These are phyloP conservation scores for Talaromyces sp. DNA, from an alignment of 2,329 filamentous ascomycete species.

Conservation along the genomic window DNA sequence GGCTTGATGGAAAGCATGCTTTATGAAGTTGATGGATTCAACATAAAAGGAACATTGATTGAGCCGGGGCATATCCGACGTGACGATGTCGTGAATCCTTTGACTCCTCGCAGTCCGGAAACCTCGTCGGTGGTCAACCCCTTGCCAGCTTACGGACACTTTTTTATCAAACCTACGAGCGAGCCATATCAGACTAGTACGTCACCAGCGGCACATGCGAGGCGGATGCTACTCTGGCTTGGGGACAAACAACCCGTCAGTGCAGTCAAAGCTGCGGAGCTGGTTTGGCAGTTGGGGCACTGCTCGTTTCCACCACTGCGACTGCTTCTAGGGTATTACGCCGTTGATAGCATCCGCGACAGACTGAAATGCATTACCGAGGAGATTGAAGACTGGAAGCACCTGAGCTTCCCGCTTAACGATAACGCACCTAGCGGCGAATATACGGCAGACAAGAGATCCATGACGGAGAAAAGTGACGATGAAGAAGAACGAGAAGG, in stretches of 20 bases:
- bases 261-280: constrained; percentile 84
- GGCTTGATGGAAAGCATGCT: constrained; percentile 94
- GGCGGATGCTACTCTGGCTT: constrained; percentile 89
- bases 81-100: constrained; percentile 56
- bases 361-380: constrained; percentile 85
- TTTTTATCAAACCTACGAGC: constrained; percentile 79
- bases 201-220: constrained; percentile 80
- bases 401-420: constrained; percentile 61
- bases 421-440: constrained; percentile 19
- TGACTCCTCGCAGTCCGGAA: constrained; percentile 23
- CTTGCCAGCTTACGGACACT: constrained; percentile 82
- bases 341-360: constrained; percentile 92
- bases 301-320: constrained; percentile 88
- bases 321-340: constrained; percentile 84
- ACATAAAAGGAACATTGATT: constrained; percentile 88
- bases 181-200: constrained; percentile 73
- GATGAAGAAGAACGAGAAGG: constrained; percentile 8
- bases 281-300: constrained; percentile 92
- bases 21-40: constrained; percentile 88
- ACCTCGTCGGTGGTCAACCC: constrained; percentile 39
- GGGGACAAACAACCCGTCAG: constrained; percentile 88
- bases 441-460: background rate
- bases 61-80: constrained; percentile 83
- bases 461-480: constrained; percentile 7
- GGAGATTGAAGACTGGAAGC: constrained; percentile 91